Base-by-base conservation (phyloP, 345 rosid species). In the Gynandropsis gynandra region DNA sequence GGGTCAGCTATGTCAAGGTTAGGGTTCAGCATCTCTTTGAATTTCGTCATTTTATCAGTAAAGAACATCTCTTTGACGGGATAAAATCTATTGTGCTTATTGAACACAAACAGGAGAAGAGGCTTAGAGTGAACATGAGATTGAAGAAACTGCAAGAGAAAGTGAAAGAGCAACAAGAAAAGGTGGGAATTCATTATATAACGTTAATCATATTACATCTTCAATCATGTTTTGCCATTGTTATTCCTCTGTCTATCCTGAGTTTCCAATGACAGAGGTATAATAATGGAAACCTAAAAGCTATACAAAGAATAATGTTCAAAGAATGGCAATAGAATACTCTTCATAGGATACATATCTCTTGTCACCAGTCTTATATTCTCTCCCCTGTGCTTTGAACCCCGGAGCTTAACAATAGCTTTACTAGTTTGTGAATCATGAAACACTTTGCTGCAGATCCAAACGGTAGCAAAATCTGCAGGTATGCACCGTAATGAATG, bases 1-100 rank as follows among this genome's bases (percentile, higher is more conserved):
- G 83, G 54, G 83, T 82, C 55, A 82, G 85, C 70, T 82, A 68
- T 36, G 89, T 82, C 20, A 76, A 82, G 89, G 89, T 47, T 66
- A 20, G 58, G 18, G 42, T 19, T 45, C 5, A n/a, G n/a, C 5
- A 12, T 56, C 5, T 31, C 10, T 13, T 42, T 4, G 8, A 7
- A 15, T 10, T 36, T 47, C 5, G 19, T 21, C 4, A 33, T 19
- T 40, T 21, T 19, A 10, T 52, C 34, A 1, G 2, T 9, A 52
- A 13, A 32, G 13, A 8, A 38, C 39, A 6, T 49, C 36, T 61
- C 33, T 12, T 16, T 29, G 21, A 45, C 53, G 10, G 24, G 41
- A 4, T 58, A 47, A 62, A 47, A 37, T 44, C 14, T 32, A 46
- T 27, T 62, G 58, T 29, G 4, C 8, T 53, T 15, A 0, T 59